phyloP scores from a whole-genome alignment of 768 basidiomycete species.

The Pisolithus marmoratus region DNA sequence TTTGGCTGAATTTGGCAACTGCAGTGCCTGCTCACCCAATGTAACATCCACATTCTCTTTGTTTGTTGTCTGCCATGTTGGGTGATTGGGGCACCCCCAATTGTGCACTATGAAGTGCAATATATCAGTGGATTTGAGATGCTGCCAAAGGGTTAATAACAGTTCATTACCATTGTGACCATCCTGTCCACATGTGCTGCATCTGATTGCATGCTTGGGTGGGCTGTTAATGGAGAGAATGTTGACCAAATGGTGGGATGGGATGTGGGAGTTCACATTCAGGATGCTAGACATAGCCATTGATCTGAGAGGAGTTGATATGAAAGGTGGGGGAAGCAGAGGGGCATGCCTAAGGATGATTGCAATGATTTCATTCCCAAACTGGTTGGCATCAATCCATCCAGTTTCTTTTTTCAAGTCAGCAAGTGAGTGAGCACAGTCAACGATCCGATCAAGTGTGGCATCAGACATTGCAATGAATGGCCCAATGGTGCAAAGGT shows the following conservation, averaged over 20 bases:
- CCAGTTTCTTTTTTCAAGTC: constrained; percentile 14
- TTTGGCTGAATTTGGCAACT: too few species aligned
- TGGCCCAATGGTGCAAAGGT: constrained; percentile 7
- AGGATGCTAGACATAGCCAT: background rate
- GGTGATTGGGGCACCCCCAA: too few species aligned
- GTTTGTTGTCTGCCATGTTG: too few species aligned
- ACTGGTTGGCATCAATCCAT: constrained; percentile 8
- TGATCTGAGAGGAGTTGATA: background rate
- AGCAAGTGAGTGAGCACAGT: constrained; percentile 20
- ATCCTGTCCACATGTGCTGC: constrained; percentile 4
- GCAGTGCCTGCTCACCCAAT: too few species aligned
- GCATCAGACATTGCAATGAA: constrained; percentile 12
- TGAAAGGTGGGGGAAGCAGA: background rate
- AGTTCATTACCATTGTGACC: constrained; percentile 8
- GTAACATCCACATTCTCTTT: too few species aligned
- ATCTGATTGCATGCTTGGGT: background rate
- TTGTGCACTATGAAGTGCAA: too few species aligned
- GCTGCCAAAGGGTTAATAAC: background rate
- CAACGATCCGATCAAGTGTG: constrained; percentile 16
- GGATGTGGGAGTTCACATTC: background rate
- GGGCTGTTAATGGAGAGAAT: background rate
- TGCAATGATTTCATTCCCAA: background rate
- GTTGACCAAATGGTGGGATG: background rate
- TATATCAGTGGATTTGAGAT: background rate
- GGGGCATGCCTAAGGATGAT: background rate